These are phyloP conservation scores for Penicillium crustosum DNA, from an alignment of 2,329 filamentous ascomycete genomes.

Conservation along the genomic window DNA sequence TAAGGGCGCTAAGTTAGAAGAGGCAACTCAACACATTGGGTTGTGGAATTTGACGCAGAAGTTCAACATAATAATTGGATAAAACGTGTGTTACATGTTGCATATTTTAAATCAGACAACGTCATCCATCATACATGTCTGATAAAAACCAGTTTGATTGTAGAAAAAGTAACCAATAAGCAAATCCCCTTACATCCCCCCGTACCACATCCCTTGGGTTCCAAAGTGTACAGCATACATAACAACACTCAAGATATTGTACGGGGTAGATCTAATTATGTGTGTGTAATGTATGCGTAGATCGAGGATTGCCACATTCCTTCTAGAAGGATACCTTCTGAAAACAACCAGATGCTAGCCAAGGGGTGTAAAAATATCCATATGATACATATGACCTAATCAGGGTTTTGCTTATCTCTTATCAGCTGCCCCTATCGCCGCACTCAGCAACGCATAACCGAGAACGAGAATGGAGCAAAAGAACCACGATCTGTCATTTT, in stretches of 20 bases:
- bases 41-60: too few relatives aligned
- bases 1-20: too few relatives aligned
- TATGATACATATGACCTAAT: too few relatives aligned
- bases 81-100: background rate
- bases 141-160: background rate
- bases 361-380: background rate
- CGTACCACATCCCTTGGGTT: background rate
- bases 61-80: background rate
- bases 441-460: background rate
- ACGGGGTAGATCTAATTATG: background rate
- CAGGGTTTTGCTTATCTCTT: background rate
- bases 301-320: background rate
- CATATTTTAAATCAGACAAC: background rate
- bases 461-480: background rate
- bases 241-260: background rate
- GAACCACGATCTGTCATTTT: background rate
- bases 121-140: background rate
- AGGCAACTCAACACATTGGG: too few relatives aligned
- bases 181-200: background rate
- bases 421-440: background rate
- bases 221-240: background rate
- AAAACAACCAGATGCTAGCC: background rate
- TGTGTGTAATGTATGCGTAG: background rate
- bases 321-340: slow-evolving; percentile 5
- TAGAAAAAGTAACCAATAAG: background rate